Conservation (phyloP, 108 stramenopile species). For the Cylindrotheca closterium region DNA sequence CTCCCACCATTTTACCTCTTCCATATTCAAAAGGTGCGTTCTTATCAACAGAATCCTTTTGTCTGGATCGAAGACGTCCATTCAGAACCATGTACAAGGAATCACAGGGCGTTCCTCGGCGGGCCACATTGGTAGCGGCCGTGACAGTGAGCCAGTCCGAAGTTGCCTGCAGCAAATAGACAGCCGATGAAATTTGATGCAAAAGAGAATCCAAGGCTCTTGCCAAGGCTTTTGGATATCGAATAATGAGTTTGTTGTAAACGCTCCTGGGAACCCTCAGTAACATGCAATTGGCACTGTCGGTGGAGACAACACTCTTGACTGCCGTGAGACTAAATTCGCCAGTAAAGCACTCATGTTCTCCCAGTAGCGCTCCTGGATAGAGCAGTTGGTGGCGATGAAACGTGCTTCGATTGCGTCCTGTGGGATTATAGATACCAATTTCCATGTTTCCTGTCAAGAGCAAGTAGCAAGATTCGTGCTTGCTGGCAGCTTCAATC, state of each 20-base stretch:
- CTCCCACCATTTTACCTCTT: conserved; percentile 47
- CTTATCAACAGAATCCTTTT: background rate
- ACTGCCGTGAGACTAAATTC: conserved; percentile 41
- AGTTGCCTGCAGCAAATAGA: conserved; percentile 46
- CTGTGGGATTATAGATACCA: conserved; percentile 10
- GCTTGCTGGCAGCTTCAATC: conserved; percentile 12
- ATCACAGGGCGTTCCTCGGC: conserved; percentile 37
- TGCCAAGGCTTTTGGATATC: conserved; percentile 38
- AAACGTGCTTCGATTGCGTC: conserved; percentile 6
- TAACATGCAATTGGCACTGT: conserved; percentile 9
- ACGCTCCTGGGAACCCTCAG: conserved; percentile 37
- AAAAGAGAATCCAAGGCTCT: conserved; percentile 31
- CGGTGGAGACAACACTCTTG: conserved; percentile 3
- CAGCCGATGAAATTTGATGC: conserved; percentile 28
- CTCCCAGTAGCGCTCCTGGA: conserved; percentile 38
- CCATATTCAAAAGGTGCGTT: conserved; percentile 38
- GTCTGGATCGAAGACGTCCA: conserved; percentile 36
- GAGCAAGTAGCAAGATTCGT: conserved; percentile 21
- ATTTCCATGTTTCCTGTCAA: conserved; percentile 24
- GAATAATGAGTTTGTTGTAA: conserved; percentile 28
- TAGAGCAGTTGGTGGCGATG: conserved; percentile 13
- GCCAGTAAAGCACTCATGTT: conserved; percentile 35
- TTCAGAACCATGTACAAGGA: conserved; percentile 53
- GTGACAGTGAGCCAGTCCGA: conserved; percentile 46
- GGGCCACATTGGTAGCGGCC: conserved; percentile 43